A percentile compares a stretch with the other conserved stretches of the same genome.
Evolutionary conservation across 257 asterid genomes (phyloP).

Genomic region (Thymus quinquecostatus): DNA sequence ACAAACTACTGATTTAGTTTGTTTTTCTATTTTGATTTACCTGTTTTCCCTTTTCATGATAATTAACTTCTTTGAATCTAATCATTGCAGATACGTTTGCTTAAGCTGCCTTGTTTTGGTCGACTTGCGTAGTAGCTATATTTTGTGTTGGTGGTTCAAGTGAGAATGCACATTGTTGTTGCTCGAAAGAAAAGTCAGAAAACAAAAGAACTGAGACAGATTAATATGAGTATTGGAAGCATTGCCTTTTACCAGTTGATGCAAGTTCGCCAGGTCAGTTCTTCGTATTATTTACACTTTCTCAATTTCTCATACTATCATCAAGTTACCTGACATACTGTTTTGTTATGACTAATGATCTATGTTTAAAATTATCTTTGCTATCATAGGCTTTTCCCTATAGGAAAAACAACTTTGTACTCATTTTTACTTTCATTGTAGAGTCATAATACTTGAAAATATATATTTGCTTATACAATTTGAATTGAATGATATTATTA

Average conservation of each 20-base stretch:
- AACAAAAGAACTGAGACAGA: conserved; percentile 42
- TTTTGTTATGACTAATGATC: background rate
- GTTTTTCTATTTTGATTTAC: background rate
- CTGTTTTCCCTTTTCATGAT: background rate
- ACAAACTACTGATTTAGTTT: too few relatives aligned
- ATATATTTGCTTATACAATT: background rate
- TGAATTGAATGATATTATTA: background rate
- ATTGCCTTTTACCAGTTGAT: conserved; percentile 81
- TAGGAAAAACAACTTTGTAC: background rate
- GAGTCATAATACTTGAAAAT: background rate
- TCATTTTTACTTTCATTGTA: background rate
- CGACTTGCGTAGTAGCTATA: conserved; percentile 6
- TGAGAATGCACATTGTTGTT: conserved; percentile 75
- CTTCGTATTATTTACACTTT: background rate
- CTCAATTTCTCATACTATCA: background rate
- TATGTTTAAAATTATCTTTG: background rate
- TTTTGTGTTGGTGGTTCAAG: conserved; percentile 39
- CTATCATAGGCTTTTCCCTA: background rate
- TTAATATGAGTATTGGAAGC: conserved; percentile 73
- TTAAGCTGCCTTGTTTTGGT: conserved; percentile 20
- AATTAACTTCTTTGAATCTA: background rate
- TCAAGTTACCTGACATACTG: background rate
- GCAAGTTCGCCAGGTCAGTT: conserved; percentile 83
- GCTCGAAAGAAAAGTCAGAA: conserved; percentile 44
- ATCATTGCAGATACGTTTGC: conserved; percentile 35